Conservation (phyloP, 768 basidiomycete genomes). For the Phanerochaete carnosa region DNA sequence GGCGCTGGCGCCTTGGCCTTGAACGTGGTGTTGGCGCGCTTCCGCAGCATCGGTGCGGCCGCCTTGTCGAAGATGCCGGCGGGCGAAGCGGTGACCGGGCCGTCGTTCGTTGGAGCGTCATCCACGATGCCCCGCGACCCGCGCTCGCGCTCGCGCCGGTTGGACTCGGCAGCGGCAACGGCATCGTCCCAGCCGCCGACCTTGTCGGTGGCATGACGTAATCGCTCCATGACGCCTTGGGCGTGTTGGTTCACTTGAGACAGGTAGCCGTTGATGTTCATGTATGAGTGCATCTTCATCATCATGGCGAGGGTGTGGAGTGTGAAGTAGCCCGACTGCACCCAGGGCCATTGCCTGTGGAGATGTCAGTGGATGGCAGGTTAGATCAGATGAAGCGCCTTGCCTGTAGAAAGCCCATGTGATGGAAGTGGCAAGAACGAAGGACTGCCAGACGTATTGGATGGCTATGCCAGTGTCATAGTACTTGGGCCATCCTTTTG, state of each 20-base stretch:
- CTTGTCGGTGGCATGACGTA: constrained; percentile 44
- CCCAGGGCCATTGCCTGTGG: constrained; percentile 93
- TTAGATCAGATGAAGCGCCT: constrained; percentile 8
- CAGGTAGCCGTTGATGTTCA: constrained; percentile 83
- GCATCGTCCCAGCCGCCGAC: constrained; percentile 72
- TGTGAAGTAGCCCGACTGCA: constrained; percentile 88
- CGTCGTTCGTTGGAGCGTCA: constrained; percentile 28
- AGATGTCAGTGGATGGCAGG: background rate
- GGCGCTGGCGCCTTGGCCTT: background rate
- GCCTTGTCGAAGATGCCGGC: background rate
- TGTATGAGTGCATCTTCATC: constrained; percentile 97
- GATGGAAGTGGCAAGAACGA: constrained; percentile 68
- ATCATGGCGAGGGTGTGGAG: constrained; percentile 87
- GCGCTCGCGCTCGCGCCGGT: constrained; percentile 38
- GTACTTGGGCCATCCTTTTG: constrained; percentile 78
- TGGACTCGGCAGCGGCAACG: constrained; percentile 43
- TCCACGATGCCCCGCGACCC: constrained; percentile 11
- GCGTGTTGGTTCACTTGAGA: constrained; percentile 50
- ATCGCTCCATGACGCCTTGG: constrained; percentile 36
- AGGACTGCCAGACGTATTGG: constrained; percentile 79
- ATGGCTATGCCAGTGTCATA: constrained; percentile 71
- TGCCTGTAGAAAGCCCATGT: constrained; percentile 90
- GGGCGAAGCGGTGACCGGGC: background rate
- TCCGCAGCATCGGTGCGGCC: background rate
- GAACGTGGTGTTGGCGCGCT: background rate